Base-by-base conservation (phyloP, 2,329 filamentous ascomycete species). In the Fusarium newnesense region DNA sequence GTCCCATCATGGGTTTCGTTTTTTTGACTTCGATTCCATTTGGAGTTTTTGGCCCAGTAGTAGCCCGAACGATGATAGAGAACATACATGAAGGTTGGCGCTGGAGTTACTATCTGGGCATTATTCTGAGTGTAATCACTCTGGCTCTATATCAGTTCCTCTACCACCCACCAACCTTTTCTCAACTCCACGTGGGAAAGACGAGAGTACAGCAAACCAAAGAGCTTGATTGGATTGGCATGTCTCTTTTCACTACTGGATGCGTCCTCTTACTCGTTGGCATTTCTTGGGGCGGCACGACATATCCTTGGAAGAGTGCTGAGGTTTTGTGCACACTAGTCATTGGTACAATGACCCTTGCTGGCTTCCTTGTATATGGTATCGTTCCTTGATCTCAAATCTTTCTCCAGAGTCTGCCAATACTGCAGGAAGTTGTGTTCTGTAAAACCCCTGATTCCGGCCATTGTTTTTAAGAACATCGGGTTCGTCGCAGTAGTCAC, bases 41-140 rank as follows among this genome's bases (percentile, higher is more conserved):
- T 67, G 82, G 83, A 62, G 80, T 83, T 34, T 84, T 85, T 63
- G 86, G 85, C 0, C 84, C 85, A 24, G 77, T 86, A 47, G 85
- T 88, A 60, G 85, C 85, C 6, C 80, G 83, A n/a, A 77, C 79
- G 7, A 81, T 87, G 42, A 83, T 85, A 62, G 64, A 80, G 30
- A 80, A 85, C 54, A 87, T 85, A 2, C 76, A 71, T 8, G 75
- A 81, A 7, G 77, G 80, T 24, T 88, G 86, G 86, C 80, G 87
- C 44, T 87, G 85, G 84, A 83, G 79, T 62, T 89, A 85, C 75
- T 87, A 85, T 71, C 73, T 88, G 8, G 83, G 83, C 63, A 84
- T 85, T 71, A 84, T 86, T 59, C 79, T 85, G 62, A 81, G 80
- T 40, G 80, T 79, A n/a, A 64, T 85, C 28, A 79, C 83, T 16